These are phyloP conservation scores for Picochlorum sp. DNA, from an alignment of 139 green algal species.

Conservation along the genomic window DNA sequence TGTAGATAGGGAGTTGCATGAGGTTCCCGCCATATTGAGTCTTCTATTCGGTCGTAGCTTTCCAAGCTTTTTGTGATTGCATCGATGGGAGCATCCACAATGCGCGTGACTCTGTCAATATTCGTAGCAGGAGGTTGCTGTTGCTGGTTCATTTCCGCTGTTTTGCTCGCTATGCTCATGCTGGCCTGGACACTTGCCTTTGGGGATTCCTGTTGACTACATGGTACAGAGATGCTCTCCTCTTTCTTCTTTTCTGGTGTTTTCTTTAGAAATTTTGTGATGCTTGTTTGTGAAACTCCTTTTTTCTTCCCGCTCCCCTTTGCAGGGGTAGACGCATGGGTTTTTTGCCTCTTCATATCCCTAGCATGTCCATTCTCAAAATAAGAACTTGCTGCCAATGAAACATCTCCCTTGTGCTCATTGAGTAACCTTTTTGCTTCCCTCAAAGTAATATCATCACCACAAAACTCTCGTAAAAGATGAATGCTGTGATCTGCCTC, in stretches of 20 bases:
- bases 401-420: no score
- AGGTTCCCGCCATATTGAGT: constrained; percentile 45
- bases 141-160: no score
- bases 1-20: constrained; percentile 66
- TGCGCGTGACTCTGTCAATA: no score
- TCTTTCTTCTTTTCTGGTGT: background rate
- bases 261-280: background rate
- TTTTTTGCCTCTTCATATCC: no score
- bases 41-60: constrained; percentile 36
- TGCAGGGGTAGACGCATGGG: no score
- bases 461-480: background rate
- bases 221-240: background rate
- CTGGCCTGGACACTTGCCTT: no score
- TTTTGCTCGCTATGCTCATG: no score
- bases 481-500: background rate
- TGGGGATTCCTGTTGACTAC: no score
- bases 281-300: background rate
- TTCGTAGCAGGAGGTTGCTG: no score
- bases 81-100: constrained; percentile 3
- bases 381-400: no score
- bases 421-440: background rate
- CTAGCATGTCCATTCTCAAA: no score
- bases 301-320: no score
- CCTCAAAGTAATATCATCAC: background rate
- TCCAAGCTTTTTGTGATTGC: constrained; percentile 9